Percentiles rank a stretch among this genome's conserved stretches.
phyloP scores from a whole-genome alignment of 768 basidiomycete species.

The Leccinum truebloodii region DNA sequence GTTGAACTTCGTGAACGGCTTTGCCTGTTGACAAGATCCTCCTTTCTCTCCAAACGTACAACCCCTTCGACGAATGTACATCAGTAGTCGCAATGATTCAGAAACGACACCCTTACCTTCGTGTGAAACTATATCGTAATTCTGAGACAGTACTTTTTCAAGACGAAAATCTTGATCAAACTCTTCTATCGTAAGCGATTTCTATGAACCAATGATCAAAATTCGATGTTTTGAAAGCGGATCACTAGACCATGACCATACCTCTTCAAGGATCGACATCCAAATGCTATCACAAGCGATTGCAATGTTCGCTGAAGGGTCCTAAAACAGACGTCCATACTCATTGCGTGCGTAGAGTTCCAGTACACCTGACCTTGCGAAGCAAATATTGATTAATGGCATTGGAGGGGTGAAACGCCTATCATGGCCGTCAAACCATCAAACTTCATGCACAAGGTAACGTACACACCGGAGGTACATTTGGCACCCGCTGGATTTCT shows the following conservation, averaged over 20 bases:
- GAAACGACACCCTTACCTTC: not conserved
- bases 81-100: too few relatives aligned
- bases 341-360: too few relatives aligned
- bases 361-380: not conserved
- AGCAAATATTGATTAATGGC: constrained; percentile 7
- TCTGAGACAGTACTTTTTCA: not conserved
- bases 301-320: constrained; percentile 7
- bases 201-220: not conserved
- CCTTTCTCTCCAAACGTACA: too few relatives aligned
- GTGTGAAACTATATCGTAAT: constrained; percentile 1
- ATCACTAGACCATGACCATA: not conserved
- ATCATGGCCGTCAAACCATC: not conserved
- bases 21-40: too few relatives aligned
- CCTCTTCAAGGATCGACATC: constrained; percentile 10
- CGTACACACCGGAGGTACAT: not conserved
- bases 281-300: constrained; percentile 10
- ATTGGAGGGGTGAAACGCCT: constrained; percentile 8
- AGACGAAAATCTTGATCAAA: not conserved
- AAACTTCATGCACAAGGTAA: not conserved
- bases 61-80: too few relatives aligned
- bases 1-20: too few relatives aligned
- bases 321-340: not conserved
- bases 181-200: not conserved
- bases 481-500: not conserved
- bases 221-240: not conserved